These are phyloP conservation scores for Ophiostoma pallidulum DNA, from an alignment of 2,329 filamentous ascomycete genomes.

Conservation along the genomic window DNA sequence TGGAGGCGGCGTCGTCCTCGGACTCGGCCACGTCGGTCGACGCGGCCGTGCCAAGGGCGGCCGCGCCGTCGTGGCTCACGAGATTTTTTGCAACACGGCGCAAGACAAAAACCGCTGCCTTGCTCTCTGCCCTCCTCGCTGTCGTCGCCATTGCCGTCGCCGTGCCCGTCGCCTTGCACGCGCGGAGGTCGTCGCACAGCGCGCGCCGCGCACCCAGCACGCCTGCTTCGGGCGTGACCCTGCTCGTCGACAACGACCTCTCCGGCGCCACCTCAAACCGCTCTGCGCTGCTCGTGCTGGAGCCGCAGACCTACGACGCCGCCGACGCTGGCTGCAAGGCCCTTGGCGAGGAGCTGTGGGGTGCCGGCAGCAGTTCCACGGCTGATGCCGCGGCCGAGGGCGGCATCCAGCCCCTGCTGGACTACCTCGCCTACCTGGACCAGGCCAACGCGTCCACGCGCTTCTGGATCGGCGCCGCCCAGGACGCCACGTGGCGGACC, in stretches of 20 bases:
- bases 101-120: slow-evolving; percentile 12
- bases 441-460: slow-evolving; percentile 18
- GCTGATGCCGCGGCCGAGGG: slow-evolving; percentile 17
- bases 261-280: slow-evolving; percentile 27
- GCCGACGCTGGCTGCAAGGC: slow-evolving; percentile 26
- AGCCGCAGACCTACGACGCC: slow-evolving; percentile 20
- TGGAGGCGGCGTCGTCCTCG: background rate
- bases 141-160: slow-evolving; percentile 7
- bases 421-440: slow-evolving; percentile 29
- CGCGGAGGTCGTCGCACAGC: background rate
- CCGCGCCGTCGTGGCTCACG: background rate
- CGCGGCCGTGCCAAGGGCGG: background rate
- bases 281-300: slow-evolving; percentile 28
- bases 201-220: background rate
- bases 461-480: slow-evolving; percentile 29
- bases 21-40: background rate
- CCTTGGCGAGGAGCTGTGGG: slow-evolving; percentile 33
- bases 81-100: slow-evolving; percentile 5
- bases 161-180: slow-evolving; percentile 5
- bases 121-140: slow-evolving; percentile 15
- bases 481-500: slow-evolving; percentile 15
- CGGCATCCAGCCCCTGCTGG: slow-evolving; percentile 25
- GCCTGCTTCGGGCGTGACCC: slow-evolving; percentile 25
- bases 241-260: slow-evolving; percentile 33
- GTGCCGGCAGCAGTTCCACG: slow-evolving; percentile 16